Conservation (phyloP, 2,329 filamentous ascomycete genomes). For the Tolypocladium paradoxum region DNA sequence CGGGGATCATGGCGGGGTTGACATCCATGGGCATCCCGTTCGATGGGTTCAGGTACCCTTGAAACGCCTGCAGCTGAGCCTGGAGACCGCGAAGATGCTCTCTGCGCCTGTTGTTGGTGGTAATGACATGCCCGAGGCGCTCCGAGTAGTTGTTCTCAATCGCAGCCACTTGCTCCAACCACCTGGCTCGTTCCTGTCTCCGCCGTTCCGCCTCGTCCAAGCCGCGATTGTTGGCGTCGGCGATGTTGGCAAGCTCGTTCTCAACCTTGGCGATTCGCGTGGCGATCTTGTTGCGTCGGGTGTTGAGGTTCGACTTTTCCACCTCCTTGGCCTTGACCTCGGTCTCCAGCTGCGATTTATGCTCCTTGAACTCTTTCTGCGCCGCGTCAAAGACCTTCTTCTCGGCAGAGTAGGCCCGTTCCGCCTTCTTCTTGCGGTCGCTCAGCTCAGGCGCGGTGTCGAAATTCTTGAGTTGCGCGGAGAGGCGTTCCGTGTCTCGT, state of each 20-base stretch:
- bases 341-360: constrained; percentile 51
- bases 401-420: constrained; percentile 42
- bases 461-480: constrained; percentile 50
- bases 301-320: constrained; percentile 51
- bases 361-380: constrained; percentile 40
- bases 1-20: constrained; percentile 6
- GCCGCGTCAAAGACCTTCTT: constrained; percentile 50
- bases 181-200: constrained; percentile 36
- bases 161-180: constrained; percentile 34
- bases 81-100: constrained; percentile 21
- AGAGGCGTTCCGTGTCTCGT: constrained; percentile 42
- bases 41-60: constrained; percentile 19
- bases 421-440: constrained; percentile 43
- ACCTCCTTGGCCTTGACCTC: constrained; percentile 52
- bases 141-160: constrained; percentile 36
- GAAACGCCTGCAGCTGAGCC: constrained; percentile 20
- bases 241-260: constrained; percentile 59
- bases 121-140: constrained; percentile 28
- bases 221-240: constrained; percentile 55
- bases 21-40: constrained; percentile 22
- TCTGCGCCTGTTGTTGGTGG: constrained; percentile 16
- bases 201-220: constrained; percentile 53
- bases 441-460: constrained; percentile 54
- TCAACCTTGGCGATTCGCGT: constrained; percentile 62
- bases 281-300: constrained; percentile 63